A percentile compares a stretch with the other conserved stretches of the same genome.
Conservation (phyloP, 768 basidiomycete genomes). For the Boletus huronensis region DNA sequence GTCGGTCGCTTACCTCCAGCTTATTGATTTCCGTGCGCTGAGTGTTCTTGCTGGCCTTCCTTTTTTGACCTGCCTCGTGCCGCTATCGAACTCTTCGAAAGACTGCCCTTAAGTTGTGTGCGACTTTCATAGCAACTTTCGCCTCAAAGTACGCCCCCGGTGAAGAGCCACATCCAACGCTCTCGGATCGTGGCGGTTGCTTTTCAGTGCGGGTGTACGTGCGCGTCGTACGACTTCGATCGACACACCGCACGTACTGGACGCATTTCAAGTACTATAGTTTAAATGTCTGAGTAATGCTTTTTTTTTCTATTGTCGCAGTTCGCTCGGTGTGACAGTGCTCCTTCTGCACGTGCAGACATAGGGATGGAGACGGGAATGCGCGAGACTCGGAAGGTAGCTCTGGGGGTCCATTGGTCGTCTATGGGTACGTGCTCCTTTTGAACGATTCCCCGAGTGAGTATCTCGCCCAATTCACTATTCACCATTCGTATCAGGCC, state of each 20-base stretch:
- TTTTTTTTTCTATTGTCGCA: not conserved
- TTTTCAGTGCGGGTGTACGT: conserved; percentile 3
- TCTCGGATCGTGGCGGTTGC: not conserved
- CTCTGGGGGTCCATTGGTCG: not conserved
- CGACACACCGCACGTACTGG: not conserved
- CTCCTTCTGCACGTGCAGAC: not conserved
- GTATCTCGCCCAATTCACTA: not conserved
- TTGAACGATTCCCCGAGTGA: too few species aligned
- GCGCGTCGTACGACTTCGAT: not conserved
- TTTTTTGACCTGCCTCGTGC: too few species aligned
- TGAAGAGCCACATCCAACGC: conserved; percentile 1
- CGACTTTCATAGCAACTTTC: too few species aligned
- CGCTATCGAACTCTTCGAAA: too few species aligned
- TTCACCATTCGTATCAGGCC: not conserved
- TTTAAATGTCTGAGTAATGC: not conserved
- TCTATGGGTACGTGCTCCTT: not conserved
- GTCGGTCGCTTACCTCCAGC: too few species aligned
- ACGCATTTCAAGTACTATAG: not conserved
- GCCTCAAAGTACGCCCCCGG: not conserved
- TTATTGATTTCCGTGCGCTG: too few species aligned
- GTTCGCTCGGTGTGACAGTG: not conserved
- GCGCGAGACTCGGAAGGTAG: not conserved
- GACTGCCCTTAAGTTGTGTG: too few species aligned
- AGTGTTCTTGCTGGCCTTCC: too few species aligned
- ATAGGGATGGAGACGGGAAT: not conserved